Conservation (phyloP, 2,329 filamentous ascomycete species). For the Coniochaeta hoffmannii region DNA sequence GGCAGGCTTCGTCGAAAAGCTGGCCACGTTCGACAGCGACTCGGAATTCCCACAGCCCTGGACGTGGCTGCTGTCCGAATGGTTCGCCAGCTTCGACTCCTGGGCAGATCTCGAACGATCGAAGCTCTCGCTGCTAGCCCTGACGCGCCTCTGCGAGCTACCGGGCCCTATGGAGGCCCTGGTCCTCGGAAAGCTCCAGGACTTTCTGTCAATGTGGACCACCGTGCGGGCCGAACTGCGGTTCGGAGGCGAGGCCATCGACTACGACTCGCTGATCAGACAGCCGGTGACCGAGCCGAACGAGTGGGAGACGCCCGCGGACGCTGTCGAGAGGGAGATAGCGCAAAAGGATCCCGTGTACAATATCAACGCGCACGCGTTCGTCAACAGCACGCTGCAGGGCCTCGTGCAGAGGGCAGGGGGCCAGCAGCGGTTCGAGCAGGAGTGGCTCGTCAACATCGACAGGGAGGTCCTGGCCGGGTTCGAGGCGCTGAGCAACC, state of each 20-base stretch:
- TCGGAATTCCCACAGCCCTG: slow-evolving; percentile 42
- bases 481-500: slow-evolving; percentile 40
- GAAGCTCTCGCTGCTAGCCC: slow-evolving; percentile 66
- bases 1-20: slow-evolving; percentile 53
- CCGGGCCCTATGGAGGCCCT: slow-evolving; percentile 49
- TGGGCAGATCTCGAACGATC: slow-evolving; percentile 58
- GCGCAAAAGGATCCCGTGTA: slow-evolving; percentile 59
- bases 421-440: slow-evolving; percentile 58
- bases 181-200: slow-evolving; percentile 57
- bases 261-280: slow-evolving; percentile 23
- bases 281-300: slow-evolving; percentile 10
- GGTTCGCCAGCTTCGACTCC: slow-evolving; percentile 63
- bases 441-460: slow-evolving; percentile 65
- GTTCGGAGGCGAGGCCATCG: slow-evolving; percentile 50
- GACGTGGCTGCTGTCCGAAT: slow-evolving; percentile 52
- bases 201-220: slow-evolving; percentile 70
- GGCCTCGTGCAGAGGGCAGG: slow-evolving; percentile 52
- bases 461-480: slow-evolving; percentile 62
- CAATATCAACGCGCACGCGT: slow-evolving; percentile 54
- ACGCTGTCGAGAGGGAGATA: slow-evolving; percentile 44
- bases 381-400: slow-evolving; percentile 55
- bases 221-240: slow-evolving; percentile 59
- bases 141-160: slow-evolving; percentile 65
- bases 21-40: slow-evolving; percentile 35
- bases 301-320: slow-evolving; percentile 51